Base-by-base conservation (phyloP, 2,329 filamentous ascomycete genomes). In the Fusarium sp. region DNA sequence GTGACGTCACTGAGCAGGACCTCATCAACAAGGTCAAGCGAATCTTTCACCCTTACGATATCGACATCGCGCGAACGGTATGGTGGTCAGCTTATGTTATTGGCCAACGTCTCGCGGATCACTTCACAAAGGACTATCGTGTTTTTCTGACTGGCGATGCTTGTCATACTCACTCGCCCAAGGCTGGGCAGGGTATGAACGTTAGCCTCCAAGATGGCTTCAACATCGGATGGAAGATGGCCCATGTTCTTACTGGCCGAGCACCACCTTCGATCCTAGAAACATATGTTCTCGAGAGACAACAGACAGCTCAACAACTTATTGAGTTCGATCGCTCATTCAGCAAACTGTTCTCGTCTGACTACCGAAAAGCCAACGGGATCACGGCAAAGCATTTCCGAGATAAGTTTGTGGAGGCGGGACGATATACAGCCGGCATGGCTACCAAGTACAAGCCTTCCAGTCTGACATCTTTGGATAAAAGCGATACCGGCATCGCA, bases 101-200 rank as follows among this genome's bases (percentile, higher is more conserved):
- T 49, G 90, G 90, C 0, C 91, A 93, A 76, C 84, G 91, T 1
- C 55, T 76, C 2, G 65, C 71, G 0, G 69, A 76, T 0, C 67
- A 62, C 4, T 77, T 77, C 10, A 86, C 92, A 0, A 83, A 84
- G 11, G 80, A 83, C 17, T 84, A 87, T 29, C 85, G 90, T 7
- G 84, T 94, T 13, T 94, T 94, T 75, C 82, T 94, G 5, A 90
- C 90, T 0, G 92, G 91, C 4, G 92, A 73, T 33, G 74, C 91
- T 90, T 79, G 91, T 86, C 74, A 76, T 83, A 87, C 77, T 84
- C 86, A 13, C 9, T 70, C 70, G 1, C 90, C 90, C 10, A 92
- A 92, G 76, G 90, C 89, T 2, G 90, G 90, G 2, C 90, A 92
- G 77, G 91, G 91, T 13, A 93, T 93, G 91, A 93, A 93, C 70